Percentiles rank a stretch among this genome's conserved stretches.
These are phyloP conservation scores for Beta macrorhiza DNA, from an alignment of 179 eudicot species.

Conservation along the genomic window DNA sequence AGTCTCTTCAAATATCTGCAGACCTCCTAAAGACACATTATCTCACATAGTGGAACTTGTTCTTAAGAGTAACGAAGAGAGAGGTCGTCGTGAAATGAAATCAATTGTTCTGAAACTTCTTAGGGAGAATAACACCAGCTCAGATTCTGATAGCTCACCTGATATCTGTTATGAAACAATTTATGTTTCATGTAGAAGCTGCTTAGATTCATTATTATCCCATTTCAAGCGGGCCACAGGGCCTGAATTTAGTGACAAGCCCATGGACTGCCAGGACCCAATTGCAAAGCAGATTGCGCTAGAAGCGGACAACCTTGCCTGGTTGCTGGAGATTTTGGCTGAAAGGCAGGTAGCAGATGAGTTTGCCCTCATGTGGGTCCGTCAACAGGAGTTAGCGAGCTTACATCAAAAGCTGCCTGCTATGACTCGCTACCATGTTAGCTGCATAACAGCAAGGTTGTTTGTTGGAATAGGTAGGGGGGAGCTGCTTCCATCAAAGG, in stretches of 20 bases:
- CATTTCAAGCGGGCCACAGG: conserved; percentile 55
- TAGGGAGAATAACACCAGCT: conserved; percentile 52
- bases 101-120: conserved; percentile 78
- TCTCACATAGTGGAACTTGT: conserved; percentile 70
- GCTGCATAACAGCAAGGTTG: conserved; percentile 70
- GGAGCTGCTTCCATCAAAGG: conserved; percentile 76
- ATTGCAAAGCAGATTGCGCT: conserved; percentile 53
- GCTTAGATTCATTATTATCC: conserved; percentile 47
- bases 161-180: conserved; percentile 69
- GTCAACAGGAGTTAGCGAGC: conserved; percentile 67
- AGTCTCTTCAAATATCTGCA: conserved; percentile 48
- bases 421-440: conserved; percentile 60
- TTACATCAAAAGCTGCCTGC: conserved; percentile 58
- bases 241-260: conserved; percentile 34
- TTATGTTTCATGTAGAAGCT: conserved; percentile 57
- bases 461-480: conserved; percentile 92
- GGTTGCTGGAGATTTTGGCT: conserved; percentile 91
- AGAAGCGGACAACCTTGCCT: conserved; percentile 76
- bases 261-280: conserved; percentile 42
- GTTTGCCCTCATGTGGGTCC: conserved; percentile 77
- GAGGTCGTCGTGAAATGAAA: conserved; percentile 88
- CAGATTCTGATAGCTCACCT: conserved; percentile 42
- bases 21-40: conserved; percentile 71
- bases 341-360: conserved; percentile 75
- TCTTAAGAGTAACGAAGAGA: conserved; percentile 78